phyloP scores from a whole-genome alignment of 2,329 filamentous ascomycete genomes.

The Cladosporium sp. region DNA sequence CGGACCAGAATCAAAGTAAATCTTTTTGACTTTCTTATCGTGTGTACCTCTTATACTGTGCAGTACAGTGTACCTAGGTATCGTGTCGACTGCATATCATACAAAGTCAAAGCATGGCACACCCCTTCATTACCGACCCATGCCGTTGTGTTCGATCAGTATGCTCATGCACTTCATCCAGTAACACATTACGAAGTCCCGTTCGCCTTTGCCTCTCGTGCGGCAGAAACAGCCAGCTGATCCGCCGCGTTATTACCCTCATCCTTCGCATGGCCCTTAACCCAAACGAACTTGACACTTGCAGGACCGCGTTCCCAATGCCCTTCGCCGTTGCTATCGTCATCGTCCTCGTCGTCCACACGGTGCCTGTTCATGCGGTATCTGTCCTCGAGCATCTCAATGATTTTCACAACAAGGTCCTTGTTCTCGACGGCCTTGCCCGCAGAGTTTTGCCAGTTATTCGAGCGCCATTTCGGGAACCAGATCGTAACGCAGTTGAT shows the following conservation, averaged over 20 bases:
- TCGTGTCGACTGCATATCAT: background rate
- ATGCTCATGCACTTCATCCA: background rate
- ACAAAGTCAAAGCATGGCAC: background rate
- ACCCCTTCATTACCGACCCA: background rate
- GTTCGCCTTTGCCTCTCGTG: slow-evolving; percentile 38
- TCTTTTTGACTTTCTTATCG: background rate
- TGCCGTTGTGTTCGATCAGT: background rate
- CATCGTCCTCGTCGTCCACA: slow-evolving; percentile 44
- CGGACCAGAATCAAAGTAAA: no score
- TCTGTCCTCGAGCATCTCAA: slow-evolving; percentile 63
- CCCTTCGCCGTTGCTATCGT: slow-evolving; percentile 7
- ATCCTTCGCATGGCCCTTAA: slow-evolving; percentile 76
- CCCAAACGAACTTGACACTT: slow-evolving; percentile 67
- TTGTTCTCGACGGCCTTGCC: slow-evolving; percentile 77
- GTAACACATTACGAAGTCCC: background rate
- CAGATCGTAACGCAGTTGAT: slow-evolving; percentile 87
- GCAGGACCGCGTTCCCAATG: slow-evolving; percentile 32
- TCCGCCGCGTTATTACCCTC: slow-evolving; percentile 79
- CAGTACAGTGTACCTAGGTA: background rate
- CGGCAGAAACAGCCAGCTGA: slow-evolving; percentile 66
- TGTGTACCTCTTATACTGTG: background rate
- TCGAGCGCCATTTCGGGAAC: slow-evolving; percentile 71
- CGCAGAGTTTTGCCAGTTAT: slow-evolving; percentile 71
- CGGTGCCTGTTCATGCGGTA: slow-evolving; percentile 27
- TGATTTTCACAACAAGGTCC: slow-evolving; percentile 72